phyloP scores from a whole-genome alignment of 306 rosid species.

The Quercus bicolor region DNA sequence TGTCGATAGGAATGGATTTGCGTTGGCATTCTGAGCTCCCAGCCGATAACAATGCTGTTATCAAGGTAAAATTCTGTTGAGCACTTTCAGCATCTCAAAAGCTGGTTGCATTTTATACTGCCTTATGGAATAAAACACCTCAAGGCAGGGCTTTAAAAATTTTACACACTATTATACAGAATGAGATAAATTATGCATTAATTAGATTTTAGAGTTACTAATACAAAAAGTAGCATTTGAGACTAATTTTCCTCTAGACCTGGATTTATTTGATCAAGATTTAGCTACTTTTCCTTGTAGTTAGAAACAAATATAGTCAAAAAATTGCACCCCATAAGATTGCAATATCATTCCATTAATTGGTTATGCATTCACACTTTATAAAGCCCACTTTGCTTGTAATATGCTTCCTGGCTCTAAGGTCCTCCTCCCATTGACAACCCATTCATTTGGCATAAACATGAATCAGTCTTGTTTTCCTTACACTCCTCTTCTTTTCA shows the following conservation, averaged over 20 bases:
- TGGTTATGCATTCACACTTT: background rate
- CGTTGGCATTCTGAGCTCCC: constrained; percentile 55
- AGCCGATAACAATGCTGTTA: constrained; percentile 54
- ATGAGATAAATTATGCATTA: background rate
- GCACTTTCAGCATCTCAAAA: constrained; percentile 13
- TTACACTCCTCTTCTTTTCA: background rate
- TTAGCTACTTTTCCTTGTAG: background rate
- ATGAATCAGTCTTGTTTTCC: background rate
- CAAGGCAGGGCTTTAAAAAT: background rate
- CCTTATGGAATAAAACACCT: constrained; percentile 4
- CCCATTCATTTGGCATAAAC: background rate
- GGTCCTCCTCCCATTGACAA: background rate
- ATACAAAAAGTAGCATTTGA: background rate
- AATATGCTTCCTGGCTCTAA: constrained; percentile 5
- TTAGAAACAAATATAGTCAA: background rate
- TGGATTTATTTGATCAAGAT: background rate
- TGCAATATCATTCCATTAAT: background rate
- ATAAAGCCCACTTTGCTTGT: background rate
- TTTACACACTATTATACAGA: background rate
- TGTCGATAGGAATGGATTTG: constrained; percentile 55
- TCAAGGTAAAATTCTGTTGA: constrained; percentile 57
- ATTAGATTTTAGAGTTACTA: constrained; percentile 16
- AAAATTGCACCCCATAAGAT: constrained; percentile 1
- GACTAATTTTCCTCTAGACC: background rate
- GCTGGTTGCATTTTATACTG: background rate